These are phyloP conservation scores for Termitomyces sp. DNA, from an alignment of 768 basidiomycete genomes.

Conservation along the genomic window DNA sequence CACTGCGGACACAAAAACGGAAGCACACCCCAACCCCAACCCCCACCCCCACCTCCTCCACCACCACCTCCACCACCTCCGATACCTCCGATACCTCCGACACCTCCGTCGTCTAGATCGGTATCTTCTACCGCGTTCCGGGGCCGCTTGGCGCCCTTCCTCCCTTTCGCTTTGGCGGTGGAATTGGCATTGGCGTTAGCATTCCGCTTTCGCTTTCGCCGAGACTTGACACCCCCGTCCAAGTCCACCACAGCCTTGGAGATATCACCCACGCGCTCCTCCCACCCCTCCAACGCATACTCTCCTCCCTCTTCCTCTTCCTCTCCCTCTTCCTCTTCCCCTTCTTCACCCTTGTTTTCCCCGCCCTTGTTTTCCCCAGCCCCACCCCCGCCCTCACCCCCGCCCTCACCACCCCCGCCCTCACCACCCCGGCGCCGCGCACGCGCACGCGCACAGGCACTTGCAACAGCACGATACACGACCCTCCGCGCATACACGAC, in stretches of 20 bases:
- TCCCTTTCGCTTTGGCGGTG: too few relatives aligned
- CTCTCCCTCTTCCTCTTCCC: too few relatives aligned
- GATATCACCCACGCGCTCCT: conserved; percentile 16
- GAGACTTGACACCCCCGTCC: neutral
- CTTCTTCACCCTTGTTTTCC: too few relatives aligned
- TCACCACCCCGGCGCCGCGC: too few relatives aligned
- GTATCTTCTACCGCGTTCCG: too few relatives aligned
- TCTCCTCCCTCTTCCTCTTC: neutral
- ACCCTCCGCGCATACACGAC: conserved; percentile 43
- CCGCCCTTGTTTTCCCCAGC: too few relatives aligned
- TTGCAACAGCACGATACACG: conserved; percentile 27
- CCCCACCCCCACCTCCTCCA: neutral
- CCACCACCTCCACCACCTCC: neutral
- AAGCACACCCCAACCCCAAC: neutral
- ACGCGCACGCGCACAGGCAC: neutral
- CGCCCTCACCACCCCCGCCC: neutral
- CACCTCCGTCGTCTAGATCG: neutral
- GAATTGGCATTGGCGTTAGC: neutral
- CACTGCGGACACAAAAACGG: conserved; percentile 11
- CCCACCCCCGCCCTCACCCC: conserved; percentile 3
- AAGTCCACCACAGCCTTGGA: conserved; percentile 19
- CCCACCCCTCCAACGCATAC: conserved; percentile 37
- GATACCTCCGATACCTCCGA: too few relatives aligned
- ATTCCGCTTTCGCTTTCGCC: too few relatives aligned
- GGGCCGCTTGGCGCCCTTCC: too few relatives aligned